Base-by-base conservation (phyloP, 164 flowering plant species). In the Tetracentron sinense region DNA sequence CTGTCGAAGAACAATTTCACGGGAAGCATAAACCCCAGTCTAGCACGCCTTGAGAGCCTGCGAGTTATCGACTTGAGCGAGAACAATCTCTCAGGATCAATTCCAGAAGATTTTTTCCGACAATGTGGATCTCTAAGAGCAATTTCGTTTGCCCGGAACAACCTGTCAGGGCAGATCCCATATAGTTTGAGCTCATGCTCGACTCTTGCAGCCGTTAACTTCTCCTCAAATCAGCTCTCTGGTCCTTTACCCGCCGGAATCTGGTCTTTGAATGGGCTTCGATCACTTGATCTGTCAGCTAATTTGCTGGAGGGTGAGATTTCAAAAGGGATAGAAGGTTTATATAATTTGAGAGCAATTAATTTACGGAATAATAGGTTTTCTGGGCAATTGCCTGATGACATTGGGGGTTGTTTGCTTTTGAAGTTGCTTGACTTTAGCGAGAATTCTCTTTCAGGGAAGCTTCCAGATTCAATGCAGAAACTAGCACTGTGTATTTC, bases 281-380 rank as follows among this genome's bases (percentile, higher is more conserved):
- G 92, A 25, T 78, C 79, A 0, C 78, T 95, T 49, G 97, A 92
- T 78, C 62, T 91, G 54, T 95, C 99, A 0, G 75, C 72, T 59
- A 95, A 95, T 78, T 59, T 67, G 66, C 70, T 95, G 42, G 81
- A 67, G 20, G 97, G 96, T 33, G 88, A 85, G 74, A 75, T 95
- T 68, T 92, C 96, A 1, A 51, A 57, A 49, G 92, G 85, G 51
- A 64, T 92, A 57, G 82, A 70, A 29, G 62, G 65, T 19, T 51
- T 85, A 76, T 68, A 68, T 58, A 81, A 83, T 68, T 70, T 94
- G 67, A 74, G 89, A 66, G 72, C 60, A 5, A 63, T 91, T 58
- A 78, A 54, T 60, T 75, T 94, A 56, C 61, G 79, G 6, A 78
- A 67, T 64, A 94, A 94, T 68, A 65, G 23, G 56, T 79, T 91